Evolutionary conservation across 441 rosid species (phyloP), one percentile per base, ranked within the genome.

Genomic region (Flueggea neowawraea): DNA sequence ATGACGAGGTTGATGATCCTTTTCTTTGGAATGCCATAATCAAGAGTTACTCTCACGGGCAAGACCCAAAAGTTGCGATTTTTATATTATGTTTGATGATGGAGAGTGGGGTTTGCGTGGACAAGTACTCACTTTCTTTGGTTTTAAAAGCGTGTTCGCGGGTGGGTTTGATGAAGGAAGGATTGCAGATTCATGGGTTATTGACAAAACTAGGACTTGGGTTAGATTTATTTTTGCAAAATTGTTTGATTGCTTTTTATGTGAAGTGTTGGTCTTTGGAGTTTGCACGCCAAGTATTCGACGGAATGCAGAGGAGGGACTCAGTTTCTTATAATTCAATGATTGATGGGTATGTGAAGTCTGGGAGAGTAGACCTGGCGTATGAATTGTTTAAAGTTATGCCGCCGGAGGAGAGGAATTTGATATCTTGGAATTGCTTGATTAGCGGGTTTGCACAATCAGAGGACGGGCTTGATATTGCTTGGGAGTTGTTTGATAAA

Each of bases 181-280:
- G 94, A 66, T 69, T 74, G 83, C 95, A 87, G 81, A 59, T 89
- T 75, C 98, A 89, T 76, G 98, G 95, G 54, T 62, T 92, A 56
- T 57, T 92, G 82, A 71, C 70, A 69, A 89, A 92, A 63, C 6
- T 73, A 47, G 76, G 69, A 61, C 36, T 81, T 54, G 83, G 85
- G 69, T 79, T 83, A 32, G 76, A 86, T 74, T 71, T 81, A 74
- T 89, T 76, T 73, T 63, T 92, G 69, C 84, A 72, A 65, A 92
- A 92, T 69, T 82, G 91, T 68, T 64, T 91, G 80, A 73, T 83
- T 11, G 50, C 70, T 0, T 16, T 81, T 72, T 89, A 85, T 58
- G 5, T 73, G 45, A 75, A 73, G 28, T 82, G 92, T 57, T 72
- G 88, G 16, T 77, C 68, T 66, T 43, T 75, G 10, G 82, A 70